Evolutionary conservation across 2,329 filamentous ascomycete genomes (phyloP).

Genomic region (Alternaria sp.): DNA sequence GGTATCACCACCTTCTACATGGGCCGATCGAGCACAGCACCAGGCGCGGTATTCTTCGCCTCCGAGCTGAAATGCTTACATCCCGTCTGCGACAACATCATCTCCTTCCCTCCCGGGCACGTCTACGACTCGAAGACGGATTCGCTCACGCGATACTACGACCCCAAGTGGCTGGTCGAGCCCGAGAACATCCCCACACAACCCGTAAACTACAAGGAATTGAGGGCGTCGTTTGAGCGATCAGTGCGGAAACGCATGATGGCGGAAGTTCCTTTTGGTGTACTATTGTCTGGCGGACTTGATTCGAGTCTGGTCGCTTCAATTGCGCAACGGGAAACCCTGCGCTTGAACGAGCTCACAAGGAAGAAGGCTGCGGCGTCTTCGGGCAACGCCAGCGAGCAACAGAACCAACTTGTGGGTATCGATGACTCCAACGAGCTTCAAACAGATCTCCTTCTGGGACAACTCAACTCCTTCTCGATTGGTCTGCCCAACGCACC

Average conservation of each 20-base stretch:
- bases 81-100: constrained; percentile 93
- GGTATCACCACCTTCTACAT: constrained; percentile 98
- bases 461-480: constrained; percentile 97
- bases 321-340: constrained; percentile 92
- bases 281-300: constrained; percentile 90
- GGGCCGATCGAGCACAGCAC: constrained; percentile 82
- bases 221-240: constrained; percentile 84
- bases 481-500: constrained; percentile 93
- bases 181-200: constrained; percentile 76
- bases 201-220: constrained; percentile 81
- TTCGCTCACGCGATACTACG: constrained; percentile 83
- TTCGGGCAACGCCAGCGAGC: constrained; percentile 29
- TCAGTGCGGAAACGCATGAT: constrained; percentile 96
- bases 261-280: constrained; percentile 98
- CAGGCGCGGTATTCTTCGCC: constrained; percentile 89
- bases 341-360: constrained; percentile 73
- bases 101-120: constrained; percentile 92
- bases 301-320: constrained; percentile 95
- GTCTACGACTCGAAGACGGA: constrained; percentile 94
- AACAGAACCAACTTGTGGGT: constrained; percentile 71
- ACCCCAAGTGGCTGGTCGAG: constrained; percentile 89
- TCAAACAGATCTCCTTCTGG: constrained; percentile 87
- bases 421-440: constrained; percentile 93
- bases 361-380: constrained; percentile 48
- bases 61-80: constrained; percentile 95